phyloP scores from a whole-genome alignment of 441 rosid genomes.

The Hypseocharis bilobata region DNA sequence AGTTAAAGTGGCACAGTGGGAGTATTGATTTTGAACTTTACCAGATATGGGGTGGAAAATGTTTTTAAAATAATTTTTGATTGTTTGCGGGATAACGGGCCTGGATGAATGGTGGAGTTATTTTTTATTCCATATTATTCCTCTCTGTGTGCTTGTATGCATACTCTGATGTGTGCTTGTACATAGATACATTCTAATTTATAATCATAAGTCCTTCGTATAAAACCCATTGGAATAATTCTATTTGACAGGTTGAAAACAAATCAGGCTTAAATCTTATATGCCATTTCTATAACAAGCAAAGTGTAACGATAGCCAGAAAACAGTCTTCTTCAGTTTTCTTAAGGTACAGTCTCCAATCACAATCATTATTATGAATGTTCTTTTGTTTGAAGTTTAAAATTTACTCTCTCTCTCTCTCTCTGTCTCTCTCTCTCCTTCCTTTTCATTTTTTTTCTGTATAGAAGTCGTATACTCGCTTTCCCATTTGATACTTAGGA shows the following conservation, averaged over 20 bases:
- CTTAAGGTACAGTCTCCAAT: constrained; percentile 40
- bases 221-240: constrained; percentile 16
- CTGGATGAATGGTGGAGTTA: constrained; percentile 2
- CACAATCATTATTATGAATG: constrained; percentile 8
- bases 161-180: constrained; percentile 7
- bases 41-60: neutral
- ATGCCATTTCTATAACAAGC: constrained; percentile 51
- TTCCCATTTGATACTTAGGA: neutral
- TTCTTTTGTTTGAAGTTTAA: neutral
- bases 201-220: neutral
- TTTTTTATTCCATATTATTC: neutral
- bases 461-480: neutral
- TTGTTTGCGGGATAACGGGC: neutral
- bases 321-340: constrained; percentile 62
- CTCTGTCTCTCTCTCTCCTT: neutral
- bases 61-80: neutral
- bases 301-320: constrained; percentile 47
- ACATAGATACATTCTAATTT: neutral
- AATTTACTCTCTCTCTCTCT: neutral
- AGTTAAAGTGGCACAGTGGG: no score
- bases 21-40: no score
- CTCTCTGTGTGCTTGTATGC: constrained; percentile 5
- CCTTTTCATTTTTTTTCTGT: neutral
- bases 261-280: constrained; percentile 59
- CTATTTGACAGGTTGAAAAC: constrained; percentile 65